Evolutionary conservation across 2,329 filamentous ascomycete genomes (phyloP), one percentile per base, ranked within the genome.

Genomic region (Fusarium nisikadoi): DNA sequence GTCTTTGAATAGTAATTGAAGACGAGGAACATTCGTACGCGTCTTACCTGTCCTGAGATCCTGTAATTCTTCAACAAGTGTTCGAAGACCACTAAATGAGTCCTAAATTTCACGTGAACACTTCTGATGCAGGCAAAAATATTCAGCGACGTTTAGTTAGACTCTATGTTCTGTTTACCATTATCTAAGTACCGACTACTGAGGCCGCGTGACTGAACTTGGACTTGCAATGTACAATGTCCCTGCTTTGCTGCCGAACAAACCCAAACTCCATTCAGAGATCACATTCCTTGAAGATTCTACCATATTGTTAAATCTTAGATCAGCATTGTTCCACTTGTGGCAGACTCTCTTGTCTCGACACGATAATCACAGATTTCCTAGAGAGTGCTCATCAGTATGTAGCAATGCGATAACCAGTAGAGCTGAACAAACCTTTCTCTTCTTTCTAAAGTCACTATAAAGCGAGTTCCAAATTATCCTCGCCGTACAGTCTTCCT

Each of bases 361-460:
- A 11, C n/a, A 5, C 4, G 3, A 27, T n/a, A 33, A 31, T 59
- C 36, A 16, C 56, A 65, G 0, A 55, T 43, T 23, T 55, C 29
- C 62, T 64, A 1, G 8, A 14, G 0, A 16, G 1, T 2, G 0
- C 6, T 0, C 3, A 29, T 29, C 2, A 57, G 23, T 5, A 35
- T 2, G 23, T 25, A 25, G 23, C 23, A 25, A 25, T 25, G 23
- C 23, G 23, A 5, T 25, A 25, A 25, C 23, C 23, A 25, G 23
- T 25, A 25, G 23, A 25, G 5, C 23, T 25, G 23, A 25, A 25
- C 23, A 25, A 25, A 75, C 73, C 65, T 67, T 45, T 8, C 68
- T 61, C 1, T 55, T 74, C 2, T 42, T 16, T 29, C 80, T 27
- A 76, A 84, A 45, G 7, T 92, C 86, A 71, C 77, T 90, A 25